Base-by-base conservation (phyloP, 257 asterid species). In the Nemophila menziesii region DNA sequence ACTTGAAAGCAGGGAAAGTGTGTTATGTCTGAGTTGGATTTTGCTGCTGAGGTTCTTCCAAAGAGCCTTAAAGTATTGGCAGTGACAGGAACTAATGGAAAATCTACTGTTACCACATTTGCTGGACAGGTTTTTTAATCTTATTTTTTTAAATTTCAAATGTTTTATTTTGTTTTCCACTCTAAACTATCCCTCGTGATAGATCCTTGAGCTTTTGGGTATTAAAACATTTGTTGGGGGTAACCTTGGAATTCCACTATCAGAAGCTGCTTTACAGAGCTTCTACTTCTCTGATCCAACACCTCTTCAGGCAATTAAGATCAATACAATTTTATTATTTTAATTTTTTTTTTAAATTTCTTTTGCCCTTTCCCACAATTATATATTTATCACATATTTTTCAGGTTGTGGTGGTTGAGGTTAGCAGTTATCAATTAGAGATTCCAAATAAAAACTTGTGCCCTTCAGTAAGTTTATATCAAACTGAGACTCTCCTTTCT, bases 381-480 rank as follows among this genome's bases (percentile, higher is more conserved):
- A 14, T 42, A 23, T 12, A 22, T 8, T 42, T 20, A 27, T 44
- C 37, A 13, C 41, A 16, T 37, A 22, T 39, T 57, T n/a, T 43
- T 43, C 55, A 67, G 69, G 68, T 62, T 49, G 65, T 49, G 6
- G 60, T 64, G 17, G 76, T 64, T 52, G 76, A 69, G 67, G 72
- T 64, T 17, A 64, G 76, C 66, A 64, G 72, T 57, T 60, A 63
- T 55, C 75, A 69, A 55, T 58, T 69, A 46, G 76, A 69, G 56
- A 60, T 69, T 48, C 71, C 66, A 5, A 53, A 43, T 51, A 64
- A 60, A 52, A 23, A 18, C 65, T 56, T 64, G 55, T 27, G 0
- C 38, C 76, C 71, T 44, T 55, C 72, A 16, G 66, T 61, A 54
- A 57, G 66, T 33, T 8, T 10, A 11, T 20, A 12, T 38, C 43